Base-by-base conservation (phyloP, 2,329 filamentous ascomycete genomes). In the Aspergillus calidoustus region DNA sequence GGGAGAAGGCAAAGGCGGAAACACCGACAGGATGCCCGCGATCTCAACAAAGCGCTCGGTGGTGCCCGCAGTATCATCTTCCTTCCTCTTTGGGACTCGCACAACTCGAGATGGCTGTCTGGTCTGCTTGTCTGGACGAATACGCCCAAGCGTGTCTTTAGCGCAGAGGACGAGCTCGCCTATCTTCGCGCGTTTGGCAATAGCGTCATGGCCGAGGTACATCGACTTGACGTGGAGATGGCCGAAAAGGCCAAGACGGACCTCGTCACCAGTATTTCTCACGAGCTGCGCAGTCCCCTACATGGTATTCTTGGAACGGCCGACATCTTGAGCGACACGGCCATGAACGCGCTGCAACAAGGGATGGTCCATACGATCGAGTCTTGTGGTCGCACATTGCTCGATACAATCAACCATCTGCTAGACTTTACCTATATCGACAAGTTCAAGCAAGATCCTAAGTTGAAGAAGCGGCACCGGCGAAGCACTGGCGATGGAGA, bases 381-480 rank as follows among this genome's bases (percentile, higher is more conserved):
- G 38, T 74, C 69, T 6, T 81, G 78, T 59, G 79, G 77, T 2
- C 72, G 75, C 1, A 80, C 79, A 0, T 65, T 81, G 0, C 65
- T 81, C 2, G 79, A 80, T 54, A 80, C 77, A 0, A 74, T 81
- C 38, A 76, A 78, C 31, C 69, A 77, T 53, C 57, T 79, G 17
- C 69, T 77, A 0, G 76, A 76, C 17, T 68, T 71, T 11, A 63
- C 71, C 1, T 68, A 66, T 19, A 73, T 74, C 25, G 68, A 71
- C 43, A 65, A 68, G 6, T 58, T 57, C 46, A 28, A 19, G 31
- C 38, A 50, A 30, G 43, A 47, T 19, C 13, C 17, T 4, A 31
- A 44, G 7, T 15, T 30, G n/a, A 55, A 48, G 28, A 17, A 38
- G 5, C 46, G 23, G 8, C 30, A 48, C 25, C 1, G 19, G 23